Evolutionary conservation across 495 filamentous ascomycete species (phyloP).

Genomic region (Friedmanniomyces simplex): DNA sequence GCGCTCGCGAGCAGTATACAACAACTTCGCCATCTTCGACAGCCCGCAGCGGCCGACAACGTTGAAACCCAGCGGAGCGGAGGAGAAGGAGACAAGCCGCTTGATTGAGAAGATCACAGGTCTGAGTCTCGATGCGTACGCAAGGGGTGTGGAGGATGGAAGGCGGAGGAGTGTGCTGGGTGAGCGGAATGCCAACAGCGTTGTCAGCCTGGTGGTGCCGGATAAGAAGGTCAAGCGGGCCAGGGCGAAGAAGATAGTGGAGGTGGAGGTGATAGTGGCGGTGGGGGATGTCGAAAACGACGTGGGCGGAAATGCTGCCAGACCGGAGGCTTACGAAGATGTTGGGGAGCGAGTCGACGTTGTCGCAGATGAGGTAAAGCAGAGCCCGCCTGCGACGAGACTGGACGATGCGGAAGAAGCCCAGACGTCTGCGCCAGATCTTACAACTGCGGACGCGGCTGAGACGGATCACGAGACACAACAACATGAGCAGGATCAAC

Average conservation of each 20-base stretch:
- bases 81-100: neutral
- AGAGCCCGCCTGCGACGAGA: too few relatives aligned
- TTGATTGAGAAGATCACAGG: neutral
- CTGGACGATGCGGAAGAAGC: too few relatives aligned
- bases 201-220: neutral
- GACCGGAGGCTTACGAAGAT: neutral
- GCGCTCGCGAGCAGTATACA: constrained; percentile 16
- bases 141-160: neutral
- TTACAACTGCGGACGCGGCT: too few relatives aligned
- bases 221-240: neutral
- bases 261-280: neutral
- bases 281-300: neutral
- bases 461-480: too few relatives aligned
- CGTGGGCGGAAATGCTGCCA: neutral
- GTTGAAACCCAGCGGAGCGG: neutral
- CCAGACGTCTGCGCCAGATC: too few relatives aligned
- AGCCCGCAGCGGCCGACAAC: constrained; percentile 11
- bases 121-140: neutral
- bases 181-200: constrained; percentile 6
- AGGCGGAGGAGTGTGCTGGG: constrained; percentile 4
- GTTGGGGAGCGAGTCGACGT: too few relatives aligned
- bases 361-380: too few relatives aligned
- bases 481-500: too few relatives aligned
- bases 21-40: constrained; percentile 11
- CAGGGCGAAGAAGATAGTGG: constrained; percentile 2